Evolutionary conservation across 2,329 filamentous ascomycete species (phyloP).

Genomic region (Hymenoscyphus salicellus): DNA sequence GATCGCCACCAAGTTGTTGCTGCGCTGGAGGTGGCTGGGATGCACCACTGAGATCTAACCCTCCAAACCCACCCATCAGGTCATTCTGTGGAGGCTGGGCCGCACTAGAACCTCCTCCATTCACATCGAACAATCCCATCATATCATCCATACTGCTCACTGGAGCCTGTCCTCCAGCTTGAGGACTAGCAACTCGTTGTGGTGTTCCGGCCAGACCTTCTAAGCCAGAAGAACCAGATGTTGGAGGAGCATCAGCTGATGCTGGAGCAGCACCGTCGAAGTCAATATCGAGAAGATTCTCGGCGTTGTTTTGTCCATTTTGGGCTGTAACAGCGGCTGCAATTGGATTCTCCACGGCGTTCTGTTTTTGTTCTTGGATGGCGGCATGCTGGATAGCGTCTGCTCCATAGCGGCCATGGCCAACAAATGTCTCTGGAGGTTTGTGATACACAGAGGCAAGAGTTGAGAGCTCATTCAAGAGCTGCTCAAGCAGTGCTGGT

Average conservation of each 20-base stretch:
- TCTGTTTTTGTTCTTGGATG: conserved; percentile 92
- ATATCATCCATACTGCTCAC: conserved; percentile 75
- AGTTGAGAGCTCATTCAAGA: conserved; percentile 89
- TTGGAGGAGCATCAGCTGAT: conserved; percentile 67
- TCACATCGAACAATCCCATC: conserved; percentile 63
- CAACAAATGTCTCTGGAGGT: conserved; percentile 95
- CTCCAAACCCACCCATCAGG: conserved; percentile 76
- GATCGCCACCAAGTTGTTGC: conserved; percentile 49
- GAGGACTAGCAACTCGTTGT: conserved; percentile 64
- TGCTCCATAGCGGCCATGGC: conserved; percentile 88
- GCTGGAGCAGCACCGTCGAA: conserved; percentile 92
- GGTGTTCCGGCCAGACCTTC: conserved; percentile 62
- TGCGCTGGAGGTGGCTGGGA: conserved; percentile 63
- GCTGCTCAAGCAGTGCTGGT: conserved; percentile 76
- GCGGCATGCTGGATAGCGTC: conserved; percentile 93
- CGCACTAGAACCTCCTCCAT: conserved; percentile 26
- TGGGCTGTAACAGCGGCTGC: conserved; percentile 74
- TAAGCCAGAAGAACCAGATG: conserved; percentile 47
- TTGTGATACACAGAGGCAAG: conserved; percentile 98
- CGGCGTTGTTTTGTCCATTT: conserved; percentile 71
- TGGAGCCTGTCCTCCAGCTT: conserved; percentile 37
- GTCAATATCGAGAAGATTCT: conserved; percentile 94
- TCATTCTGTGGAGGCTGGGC: conserved; percentile 34
- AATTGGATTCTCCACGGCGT: conserved; percentile 89
- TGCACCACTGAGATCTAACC: conserved; percentile 68